Evolutionary conservation across 2,329 filamentous ascomycete genomes (phyloP), one percentile per base, ranked within the genome.

Genomic region (Knufia fluminis): DNA sequence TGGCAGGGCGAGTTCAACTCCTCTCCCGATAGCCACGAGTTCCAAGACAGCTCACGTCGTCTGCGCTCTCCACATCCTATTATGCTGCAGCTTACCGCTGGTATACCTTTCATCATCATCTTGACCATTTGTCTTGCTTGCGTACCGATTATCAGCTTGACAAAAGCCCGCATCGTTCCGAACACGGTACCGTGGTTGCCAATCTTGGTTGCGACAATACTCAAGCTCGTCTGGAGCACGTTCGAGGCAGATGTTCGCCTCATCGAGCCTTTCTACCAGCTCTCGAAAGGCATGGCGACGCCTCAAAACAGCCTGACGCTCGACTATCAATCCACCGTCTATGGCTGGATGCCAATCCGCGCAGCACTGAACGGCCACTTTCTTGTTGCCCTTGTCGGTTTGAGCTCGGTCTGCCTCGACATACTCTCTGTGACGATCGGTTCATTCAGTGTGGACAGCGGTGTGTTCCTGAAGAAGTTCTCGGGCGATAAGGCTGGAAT

Each of bases 1-100:
- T 75, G 71, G 71, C 71, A 75, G 51, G 71, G 71, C 46, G 71
- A 73, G 55, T 73, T 67, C 50, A 69, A 68, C 40, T 62, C 64
- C 22, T 50, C 55, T 9, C 63, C 47, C 26, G 65, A 66, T 38
- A 57, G 58, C 17, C 61, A 67, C 10, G 58, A 60, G 3, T 40
- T 48, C 10, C 53, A 53, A 17, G 55, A 59, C 24, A 57, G 56
- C 38, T 54, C 57, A n/a, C 60, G 60, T 9, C 61, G 60, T 32
- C 50, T 67, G 1, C 55, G 52, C 4, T 65, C 64, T 49, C 70
- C 71, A 0, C 64, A 71, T 47, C 71, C 71, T 2, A 58, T 71
- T 24, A 72, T 73, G 65, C 64, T 75, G 9, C 66, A 67, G 22
- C 49, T 63, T 4, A 57, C 57, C 20, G 63, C 63, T 3, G 70